phyloP scores from a whole-genome alignment of 352 stramenopile species.

The Plasmopara muralis region DNA sequence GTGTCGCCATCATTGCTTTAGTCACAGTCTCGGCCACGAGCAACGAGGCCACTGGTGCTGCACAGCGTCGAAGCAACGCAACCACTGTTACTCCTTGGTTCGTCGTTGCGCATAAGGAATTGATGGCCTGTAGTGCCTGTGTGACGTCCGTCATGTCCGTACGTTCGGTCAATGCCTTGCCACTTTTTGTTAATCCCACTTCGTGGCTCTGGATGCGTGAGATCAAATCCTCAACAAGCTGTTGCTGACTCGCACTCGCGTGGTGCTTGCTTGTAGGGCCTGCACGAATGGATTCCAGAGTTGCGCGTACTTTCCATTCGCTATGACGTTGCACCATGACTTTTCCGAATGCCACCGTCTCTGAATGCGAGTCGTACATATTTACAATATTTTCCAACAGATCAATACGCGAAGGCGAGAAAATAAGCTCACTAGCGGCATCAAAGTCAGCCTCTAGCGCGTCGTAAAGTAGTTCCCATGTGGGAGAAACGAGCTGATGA shows the following conservation, averaged over 20 bases:
- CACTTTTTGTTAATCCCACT: neutral
- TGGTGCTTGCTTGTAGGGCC: constrained; percentile 33
- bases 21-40: constrained; percentile 37
- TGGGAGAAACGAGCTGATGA: constrained; percentile 42
- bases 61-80: constrained; percentile 37
- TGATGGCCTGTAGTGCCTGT: constrained; percentile 34
- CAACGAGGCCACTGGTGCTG: constrained; percentile 33
- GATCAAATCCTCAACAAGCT: constrained; percentile 51
- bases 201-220: constrained; percentile 17
- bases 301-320: constrained; percentile 20
- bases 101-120: constrained; percentile 38
- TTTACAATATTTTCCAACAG: constrained; percentile 39
- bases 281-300: constrained; percentile 26
- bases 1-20: constrained; percentile 46
- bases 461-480: constrained; percentile 49
- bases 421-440: constrained; percentile 28
- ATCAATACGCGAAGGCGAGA: constrained; percentile 28
- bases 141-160: constrained; percentile 20
- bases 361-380: constrained; percentile 44
- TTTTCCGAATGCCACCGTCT: constrained; percentile 37
- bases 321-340: constrained; percentile 34
- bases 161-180: constrained; percentile 18
- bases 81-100: constrained; percentile 32
- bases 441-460: constrained; percentile 34
- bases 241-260: constrained; percentile 39